Evolutionary conservation across 2,329 filamentous ascomycete genomes (phyloP).

Genomic region (Tothia fuscella): DNA sequence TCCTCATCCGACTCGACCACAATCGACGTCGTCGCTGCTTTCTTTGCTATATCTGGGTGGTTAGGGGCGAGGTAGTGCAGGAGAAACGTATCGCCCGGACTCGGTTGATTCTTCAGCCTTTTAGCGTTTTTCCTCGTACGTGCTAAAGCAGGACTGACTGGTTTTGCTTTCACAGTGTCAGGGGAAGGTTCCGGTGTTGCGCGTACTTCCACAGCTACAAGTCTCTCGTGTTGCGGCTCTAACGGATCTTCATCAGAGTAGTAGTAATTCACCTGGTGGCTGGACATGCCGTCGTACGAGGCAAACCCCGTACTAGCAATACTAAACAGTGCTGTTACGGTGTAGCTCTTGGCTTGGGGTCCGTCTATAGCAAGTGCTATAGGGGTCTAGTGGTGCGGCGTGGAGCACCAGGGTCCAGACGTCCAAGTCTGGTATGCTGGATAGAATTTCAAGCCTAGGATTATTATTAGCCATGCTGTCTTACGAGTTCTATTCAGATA

Average conservation of each 20-base stretch:
- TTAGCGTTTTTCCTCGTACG: background rate
- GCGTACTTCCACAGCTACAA: slow-evolving; percentile 1
- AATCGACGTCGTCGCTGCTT: background rate
- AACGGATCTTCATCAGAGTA: background rate
- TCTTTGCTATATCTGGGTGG: slow-evolving; percentile 1
- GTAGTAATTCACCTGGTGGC: background rate
- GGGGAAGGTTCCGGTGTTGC: background rate
- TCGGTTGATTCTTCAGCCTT: slow-evolving; percentile 3
- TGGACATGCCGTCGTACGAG: background rate
- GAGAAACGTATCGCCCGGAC: slow-evolving; percentile 3
- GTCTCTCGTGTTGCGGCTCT: background rate
- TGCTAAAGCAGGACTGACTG: slow-evolving; percentile 2
- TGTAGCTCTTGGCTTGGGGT: background rate
- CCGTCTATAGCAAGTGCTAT: too few species aligned
- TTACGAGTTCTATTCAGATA: background rate
- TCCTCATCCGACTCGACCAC: background rate
- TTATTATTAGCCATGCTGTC: background rate
- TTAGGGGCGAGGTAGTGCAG: background rate
- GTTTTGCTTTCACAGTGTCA: background rate
- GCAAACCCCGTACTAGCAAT: background rate
- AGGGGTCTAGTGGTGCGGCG: too few species aligned
- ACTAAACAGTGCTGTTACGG: background rate
- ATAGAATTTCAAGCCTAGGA: background rate
- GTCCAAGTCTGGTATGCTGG: slow-evolving; percentile 15
- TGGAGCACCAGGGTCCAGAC: too few species aligned